These are phyloP conservation scores for Camillea tinctor DNA, from an alignment of 2,329 filamentous ascomycete species.

Conservation along the genomic window DNA sequence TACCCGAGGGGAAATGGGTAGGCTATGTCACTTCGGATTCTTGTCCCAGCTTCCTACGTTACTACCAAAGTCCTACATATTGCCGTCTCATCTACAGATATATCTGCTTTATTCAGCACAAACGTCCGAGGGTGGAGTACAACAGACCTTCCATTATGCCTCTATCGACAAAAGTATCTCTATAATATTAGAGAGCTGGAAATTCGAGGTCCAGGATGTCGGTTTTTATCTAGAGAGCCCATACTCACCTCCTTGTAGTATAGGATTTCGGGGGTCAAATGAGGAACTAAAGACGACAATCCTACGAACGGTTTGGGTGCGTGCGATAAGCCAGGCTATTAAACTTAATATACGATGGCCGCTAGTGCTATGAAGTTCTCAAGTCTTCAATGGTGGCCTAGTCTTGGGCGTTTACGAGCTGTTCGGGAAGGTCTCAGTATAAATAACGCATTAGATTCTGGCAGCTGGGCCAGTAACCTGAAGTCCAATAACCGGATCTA, in stretches of 20 bases:
- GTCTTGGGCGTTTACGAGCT: background rate
- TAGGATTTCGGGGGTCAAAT: background rate
- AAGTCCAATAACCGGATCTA: background rate
- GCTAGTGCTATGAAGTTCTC: background rate
- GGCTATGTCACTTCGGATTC: background rate
- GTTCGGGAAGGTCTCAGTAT: background rate
- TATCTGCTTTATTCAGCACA: background rate
- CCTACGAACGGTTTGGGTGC: background rate
- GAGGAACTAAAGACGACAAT: background rate
- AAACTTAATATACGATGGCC: background rate
- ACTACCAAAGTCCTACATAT: background rate
- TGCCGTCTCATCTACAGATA: background rate
- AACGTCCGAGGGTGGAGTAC: background rate
- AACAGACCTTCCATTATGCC: too few species aligned
- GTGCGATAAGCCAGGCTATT: background rate
- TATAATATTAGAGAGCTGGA: background rate
- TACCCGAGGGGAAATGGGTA: background rate
- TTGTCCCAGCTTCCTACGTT: background rate
- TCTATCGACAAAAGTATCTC: background rate
- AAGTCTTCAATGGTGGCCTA: background rate
- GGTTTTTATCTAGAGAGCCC: background rate
- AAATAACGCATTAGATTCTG: background rate
- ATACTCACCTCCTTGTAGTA: background rate
- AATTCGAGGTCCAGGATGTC: background rate
- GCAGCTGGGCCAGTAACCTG: background rate